phyloP scores from a whole-genome alignment of 2,329 filamentous ascomycete species.

The Fusarium torreyae region DNA sequence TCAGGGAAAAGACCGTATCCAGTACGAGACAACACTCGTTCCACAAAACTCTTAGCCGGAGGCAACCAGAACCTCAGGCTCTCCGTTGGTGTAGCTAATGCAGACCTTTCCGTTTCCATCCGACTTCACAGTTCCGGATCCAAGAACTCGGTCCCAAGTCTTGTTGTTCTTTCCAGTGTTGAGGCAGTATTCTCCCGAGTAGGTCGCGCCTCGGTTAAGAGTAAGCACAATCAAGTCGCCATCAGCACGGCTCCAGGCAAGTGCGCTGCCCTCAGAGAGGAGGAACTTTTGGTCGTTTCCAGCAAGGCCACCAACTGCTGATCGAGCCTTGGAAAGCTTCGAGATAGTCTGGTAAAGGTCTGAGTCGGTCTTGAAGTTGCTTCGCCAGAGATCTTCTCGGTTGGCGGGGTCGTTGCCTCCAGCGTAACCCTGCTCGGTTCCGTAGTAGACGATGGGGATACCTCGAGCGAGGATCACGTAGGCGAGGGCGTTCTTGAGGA shows the following conservation, averaged over 20 bases:
- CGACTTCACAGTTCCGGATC: conserved; percentile 14
- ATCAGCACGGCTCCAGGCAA: conserved; percentile 36
- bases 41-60: background rate
- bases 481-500: conserved; percentile 73
- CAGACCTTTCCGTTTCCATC: conserved; percentile 22
- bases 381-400: conserved; percentile 73
- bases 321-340: conserved; percentile 29
- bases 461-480: conserved; percentile 74
- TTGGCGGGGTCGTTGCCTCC: conserved; percentile 64
- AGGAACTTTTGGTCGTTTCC: conserved; percentile 36
- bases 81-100: conserved; percentile 25
- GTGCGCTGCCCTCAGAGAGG: conserved; percentile 11
- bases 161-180: conserved; percentile 31
- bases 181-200: conserved; percentile 29
- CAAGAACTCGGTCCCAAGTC: conserved; percentile 35
- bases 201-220: conserved; percentile 23
- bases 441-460: conserved; percentile 76
- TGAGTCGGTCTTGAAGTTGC: conserved; percentile 57
- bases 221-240: conserved; percentile 34
- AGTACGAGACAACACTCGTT: background rate
- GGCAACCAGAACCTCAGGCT: conserved; percentile 39
- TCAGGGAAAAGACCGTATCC: background rate
- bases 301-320: conserved; percentile 16
- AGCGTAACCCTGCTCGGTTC: conserved; percentile 73
- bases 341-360: conserved; percentile 40